phyloP scores from a whole-genome alignment of 2,329 filamentous ascomycete genomes.

The Rhinocladiella similis region DNA sequence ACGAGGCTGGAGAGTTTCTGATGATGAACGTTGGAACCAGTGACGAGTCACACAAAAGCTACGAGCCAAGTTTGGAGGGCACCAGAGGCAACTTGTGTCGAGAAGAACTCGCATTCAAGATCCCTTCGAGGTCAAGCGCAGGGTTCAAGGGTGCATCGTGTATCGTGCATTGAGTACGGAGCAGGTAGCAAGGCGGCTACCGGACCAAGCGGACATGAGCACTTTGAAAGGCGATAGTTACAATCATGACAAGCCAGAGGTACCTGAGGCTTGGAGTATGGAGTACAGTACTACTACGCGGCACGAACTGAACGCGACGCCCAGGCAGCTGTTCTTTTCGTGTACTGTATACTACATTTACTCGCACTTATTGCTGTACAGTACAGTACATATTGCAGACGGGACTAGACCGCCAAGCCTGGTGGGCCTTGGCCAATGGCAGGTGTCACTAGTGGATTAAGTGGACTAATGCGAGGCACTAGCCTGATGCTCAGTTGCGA shows the following conservation, averaged over 20 bases:
- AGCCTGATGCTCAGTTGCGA: neutral
- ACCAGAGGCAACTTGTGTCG: neutral
- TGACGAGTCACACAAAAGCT: neutral
- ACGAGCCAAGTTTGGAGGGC: neutral
- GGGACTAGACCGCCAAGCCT: no score
- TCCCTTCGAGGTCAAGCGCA: no score
- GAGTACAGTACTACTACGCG: no score
- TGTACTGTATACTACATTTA: no score
- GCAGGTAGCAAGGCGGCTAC: neutral
- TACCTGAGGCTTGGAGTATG: no score
- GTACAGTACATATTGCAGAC: no score
- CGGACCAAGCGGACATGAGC: no score
- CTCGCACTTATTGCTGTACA: no score
- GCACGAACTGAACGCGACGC: no score
- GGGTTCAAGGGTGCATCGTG: no score
- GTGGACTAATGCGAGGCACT: neutral
- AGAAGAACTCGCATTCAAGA: neutral
- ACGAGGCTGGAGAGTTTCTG: neutral
- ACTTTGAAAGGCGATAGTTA: neutral
- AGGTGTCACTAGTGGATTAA: neutral
- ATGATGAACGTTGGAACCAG: neutral
- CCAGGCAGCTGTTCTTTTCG: no score
- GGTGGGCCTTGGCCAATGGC: neutral
- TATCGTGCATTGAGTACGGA: neutral
- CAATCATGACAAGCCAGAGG: no score